Percentiles rank a stretch among this genome's conserved stretches.
phyloP scores from a whole-genome alignment of 331 rosid species.

The Erythrophleum ivorense region DNA sequence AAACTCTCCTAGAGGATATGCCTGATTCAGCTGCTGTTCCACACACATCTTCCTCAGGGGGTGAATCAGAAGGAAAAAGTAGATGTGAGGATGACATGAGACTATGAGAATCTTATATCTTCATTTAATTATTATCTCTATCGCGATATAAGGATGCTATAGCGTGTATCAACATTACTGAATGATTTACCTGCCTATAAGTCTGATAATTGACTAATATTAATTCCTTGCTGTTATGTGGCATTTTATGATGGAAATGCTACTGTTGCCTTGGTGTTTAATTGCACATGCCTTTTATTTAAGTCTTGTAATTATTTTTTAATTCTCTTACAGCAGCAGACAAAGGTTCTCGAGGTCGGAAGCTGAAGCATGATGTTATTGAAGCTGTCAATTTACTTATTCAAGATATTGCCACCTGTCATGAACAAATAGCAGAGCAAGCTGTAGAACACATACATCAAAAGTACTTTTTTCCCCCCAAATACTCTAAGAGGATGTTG shows the following conservation, averaged over 20 bases:
- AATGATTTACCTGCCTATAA: conserved; percentile 21
- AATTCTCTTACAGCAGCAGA: conserved; percentile 74
- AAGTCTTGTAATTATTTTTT: conserved; percentile 13
- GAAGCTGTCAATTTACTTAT: conserved; percentile 97
- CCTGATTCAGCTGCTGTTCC: conserved; percentile 64
- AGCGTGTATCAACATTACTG: conserved; percentile 1
- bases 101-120: conserved; percentile 36
- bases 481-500: conserved; percentile 25
- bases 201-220: conserved; percentile 17
- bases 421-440: conserved; percentile 94
- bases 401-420: conserved; percentile 83
- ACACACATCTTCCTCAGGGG: conserved; percentile 82
- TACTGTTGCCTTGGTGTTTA: conserved; percentile 20
- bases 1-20: conserved; percentile 84
- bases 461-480: conserved; percentile 54
- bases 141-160: conserved; percentile 19
- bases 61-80: conserved; percentile 93
- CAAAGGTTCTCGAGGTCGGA: conserved; percentile 77
- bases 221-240: conserved; percentile 21
- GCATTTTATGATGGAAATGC: conserved; percentile 33
- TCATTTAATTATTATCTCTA: background rate
- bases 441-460: conserved; percentile 99
- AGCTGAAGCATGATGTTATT: conserved; percentile 94
- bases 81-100: conserved; percentile 63
- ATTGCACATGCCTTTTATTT: conserved; percentile 27